Conservation (phyloP, 176 grass and related monocot genomes). For the Phragmites australis region DNA sequence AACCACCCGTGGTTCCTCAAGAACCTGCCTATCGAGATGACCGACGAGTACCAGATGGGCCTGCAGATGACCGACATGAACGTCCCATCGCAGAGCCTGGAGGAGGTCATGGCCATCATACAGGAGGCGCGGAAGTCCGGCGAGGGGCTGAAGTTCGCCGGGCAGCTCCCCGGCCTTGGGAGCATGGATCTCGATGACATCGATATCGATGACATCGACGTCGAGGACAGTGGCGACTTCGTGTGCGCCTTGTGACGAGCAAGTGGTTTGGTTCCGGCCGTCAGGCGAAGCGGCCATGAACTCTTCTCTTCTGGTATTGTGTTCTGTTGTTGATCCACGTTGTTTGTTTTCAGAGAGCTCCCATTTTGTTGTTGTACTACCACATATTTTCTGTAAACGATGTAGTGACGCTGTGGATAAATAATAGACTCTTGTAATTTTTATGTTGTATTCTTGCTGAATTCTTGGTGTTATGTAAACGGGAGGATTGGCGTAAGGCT, state of each 20-base stretch:
- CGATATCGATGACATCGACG: constrained; percentile 60
- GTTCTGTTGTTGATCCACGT: neutral
- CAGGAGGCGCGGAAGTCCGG: constrained; percentile 68
- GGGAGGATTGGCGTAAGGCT: no score
- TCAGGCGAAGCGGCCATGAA: neutral
- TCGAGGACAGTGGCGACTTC: constrained; percentile 81
- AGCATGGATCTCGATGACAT: constrained; percentile 90
- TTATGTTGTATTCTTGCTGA: constrained; percentile 23
- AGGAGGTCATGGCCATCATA: constrained; percentile 73
- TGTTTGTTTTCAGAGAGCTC: constrained; percentile 24
- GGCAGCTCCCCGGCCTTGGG: constrained; percentile 57
- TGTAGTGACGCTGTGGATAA: constrained; percentile 45
- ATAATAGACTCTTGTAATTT: constrained; percentile 8
- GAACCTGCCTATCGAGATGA: constrained; percentile 94
- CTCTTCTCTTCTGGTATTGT: neutral
- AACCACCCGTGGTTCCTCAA: constrained; percentile 95
- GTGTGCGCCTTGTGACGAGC: constrained; percentile 56
- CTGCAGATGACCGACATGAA: constrained; percentile 41
- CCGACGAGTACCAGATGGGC: constrained; percentile 69
- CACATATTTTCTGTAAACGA: constrained; percentile 32
- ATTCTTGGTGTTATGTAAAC: constrained; percentile 9
- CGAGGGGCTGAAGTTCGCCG: constrained; percentile 33
- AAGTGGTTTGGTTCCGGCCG: neutral
- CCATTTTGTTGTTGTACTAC: constrained; percentile 23
- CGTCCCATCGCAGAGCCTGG: constrained; percentile 50